Conservation (phyloP, 495 filamentous ascomycete genomes). For the Umbilicaria muhlenbergii region DNA sequence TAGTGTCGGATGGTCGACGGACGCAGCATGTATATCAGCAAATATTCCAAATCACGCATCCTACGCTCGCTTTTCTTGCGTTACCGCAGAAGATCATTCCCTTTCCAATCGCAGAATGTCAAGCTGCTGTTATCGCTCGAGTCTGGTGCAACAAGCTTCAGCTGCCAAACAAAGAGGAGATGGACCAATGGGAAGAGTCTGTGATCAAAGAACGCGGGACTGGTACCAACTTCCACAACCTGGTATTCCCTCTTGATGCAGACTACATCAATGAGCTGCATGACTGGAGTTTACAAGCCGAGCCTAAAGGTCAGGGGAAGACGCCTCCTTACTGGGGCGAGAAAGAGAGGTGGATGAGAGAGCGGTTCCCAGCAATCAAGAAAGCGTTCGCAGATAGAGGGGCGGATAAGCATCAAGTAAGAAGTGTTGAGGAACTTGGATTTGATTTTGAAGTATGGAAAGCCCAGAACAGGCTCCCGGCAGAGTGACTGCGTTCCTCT, state of each 20-base stretch:
- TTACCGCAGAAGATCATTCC: slow-evolving; percentile 70
- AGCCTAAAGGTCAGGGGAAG: slow-evolving; percentile 37
- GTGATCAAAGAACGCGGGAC: slow-evolving; percentile 26
- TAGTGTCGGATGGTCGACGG: slow-evolving; percentile 53
- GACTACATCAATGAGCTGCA: slow-evolving; percentile 62
- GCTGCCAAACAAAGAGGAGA: slow-evolving; percentile 44
- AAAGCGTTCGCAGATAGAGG: slow-evolving; percentile 34
- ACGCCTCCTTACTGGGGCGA: slow-evolving; percentile 49
- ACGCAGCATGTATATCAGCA: slow-evolving; percentile 59
- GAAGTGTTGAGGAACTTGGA: slow-evolving; percentile 40
- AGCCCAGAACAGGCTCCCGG: no score
- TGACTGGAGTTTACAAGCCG: slow-evolving; percentile 39
- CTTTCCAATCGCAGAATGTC: slow-evolving; percentile 65
- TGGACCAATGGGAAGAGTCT: slow-evolving; percentile 47
- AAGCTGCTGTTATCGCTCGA: slow-evolving; percentile 60
- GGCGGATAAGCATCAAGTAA: slow-evolving; percentile 26
- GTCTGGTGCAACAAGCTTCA: slow-evolving; percentile 53
- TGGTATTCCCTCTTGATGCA: slow-evolving; percentile 60
- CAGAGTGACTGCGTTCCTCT: no score
- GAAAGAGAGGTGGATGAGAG: slow-evolving; percentile 47
- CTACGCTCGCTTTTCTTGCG: slow-evolving; percentile 64
- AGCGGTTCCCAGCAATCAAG: slow-evolving; percentile 36
- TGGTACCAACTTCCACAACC: slow-evolving; percentile 42
- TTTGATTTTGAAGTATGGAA: slow-evolving; percentile 34
- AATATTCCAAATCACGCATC: slow-evolving; percentile 56